These are phyloP conservation scores for Licmophora abbreviata DNA, from an alignment of 108 stramenopile genomes.

Conservation along the genomic window DNA sequence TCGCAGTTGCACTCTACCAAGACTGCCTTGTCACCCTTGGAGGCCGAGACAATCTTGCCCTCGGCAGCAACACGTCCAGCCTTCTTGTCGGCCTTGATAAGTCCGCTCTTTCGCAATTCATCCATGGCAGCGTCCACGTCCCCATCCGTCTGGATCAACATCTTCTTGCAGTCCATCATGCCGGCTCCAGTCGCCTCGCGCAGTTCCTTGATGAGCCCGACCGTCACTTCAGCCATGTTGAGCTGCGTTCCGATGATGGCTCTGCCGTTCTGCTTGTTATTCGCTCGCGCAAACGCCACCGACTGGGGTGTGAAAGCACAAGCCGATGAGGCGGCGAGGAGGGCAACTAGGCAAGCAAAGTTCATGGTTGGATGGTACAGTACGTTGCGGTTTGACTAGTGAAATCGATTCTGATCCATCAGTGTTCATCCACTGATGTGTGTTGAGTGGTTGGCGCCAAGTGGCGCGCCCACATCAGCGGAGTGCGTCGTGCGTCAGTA, in stretches of 20 bases:
- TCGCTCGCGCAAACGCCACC: neutral
- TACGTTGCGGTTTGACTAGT: no score
- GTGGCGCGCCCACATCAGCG: no score
- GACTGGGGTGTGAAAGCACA: slow-evolving; percentile 1
- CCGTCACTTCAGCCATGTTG: slow-evolving; percentile 53
- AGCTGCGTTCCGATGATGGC: neutral
- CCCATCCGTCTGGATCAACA: slow-evolving; percentile 59
- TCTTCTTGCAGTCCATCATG: slow-evolving; percentile 90
- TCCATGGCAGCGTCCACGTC: slow-evolving; percentile 71
- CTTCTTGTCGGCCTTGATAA: slow-evolving; percentile 81
- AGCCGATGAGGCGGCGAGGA: neutral
- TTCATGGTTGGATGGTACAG: slow-evolving; percentile 4
- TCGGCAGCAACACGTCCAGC: slow-evolving; percentile 66
- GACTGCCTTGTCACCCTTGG: slow-evolving; percentile 45
- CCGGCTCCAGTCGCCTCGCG: slow-evolving; percentile 66
- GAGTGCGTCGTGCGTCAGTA: no score
- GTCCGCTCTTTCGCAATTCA: slow-evolving; percentile 65
- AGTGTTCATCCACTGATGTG: no score
- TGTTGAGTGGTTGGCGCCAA: no score
- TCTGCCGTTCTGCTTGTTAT: no score
- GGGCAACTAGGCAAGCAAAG: neutral
- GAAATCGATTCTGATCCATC: no score
- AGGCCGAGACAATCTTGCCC: slow-evolving; percentile 55
- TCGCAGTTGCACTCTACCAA: slow-evolving; percentile 86
- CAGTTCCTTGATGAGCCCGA: slow-evolving; percentile 81